phyloP scores from a whole-genome alignment of 163 green algal genomes.

The Scenedesmus sp. region DNA sequence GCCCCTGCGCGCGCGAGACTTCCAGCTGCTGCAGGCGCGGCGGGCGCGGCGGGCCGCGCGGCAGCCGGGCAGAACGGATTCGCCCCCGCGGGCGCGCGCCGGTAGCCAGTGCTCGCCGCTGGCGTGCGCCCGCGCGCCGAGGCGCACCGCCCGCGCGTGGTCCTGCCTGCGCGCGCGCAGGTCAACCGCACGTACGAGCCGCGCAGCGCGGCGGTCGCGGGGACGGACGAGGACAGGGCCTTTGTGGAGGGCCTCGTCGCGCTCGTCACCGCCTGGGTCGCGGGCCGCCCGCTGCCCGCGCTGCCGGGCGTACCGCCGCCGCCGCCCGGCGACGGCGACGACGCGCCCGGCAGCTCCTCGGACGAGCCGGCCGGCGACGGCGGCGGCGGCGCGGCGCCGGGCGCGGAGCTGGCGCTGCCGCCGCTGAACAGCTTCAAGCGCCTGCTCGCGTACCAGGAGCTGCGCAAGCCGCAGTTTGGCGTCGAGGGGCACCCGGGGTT shows the following conservation, averaged over 20 bases:
- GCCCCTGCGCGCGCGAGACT: slow-evolving; percentile 51
- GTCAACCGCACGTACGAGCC: slow-evolving; percentile 28
- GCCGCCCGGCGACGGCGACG: no score
- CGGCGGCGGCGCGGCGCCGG: neutral
- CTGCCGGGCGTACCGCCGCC: no score
- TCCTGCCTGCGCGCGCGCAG: neutral
- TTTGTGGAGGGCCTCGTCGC: slow-evolving; percentile 10
- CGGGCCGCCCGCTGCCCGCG: slow-evolving; percentile 5
- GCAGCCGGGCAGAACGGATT: no score
- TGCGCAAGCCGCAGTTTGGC: slow-evolving; percentile 28
- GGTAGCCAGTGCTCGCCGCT: no score
- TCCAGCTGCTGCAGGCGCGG: slow-evolving; percentile 45
- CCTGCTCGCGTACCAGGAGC: slow-evolving; percentile 42
- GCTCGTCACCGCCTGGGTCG: slow-evolving; percentile 20
- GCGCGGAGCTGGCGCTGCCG: slow-evolving; percentile 18
- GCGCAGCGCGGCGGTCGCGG: neutral
- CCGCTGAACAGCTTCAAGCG: slow-evolving; percentile 31
- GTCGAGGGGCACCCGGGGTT: slow-evolving; percentile 36
- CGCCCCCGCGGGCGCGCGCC: no score
- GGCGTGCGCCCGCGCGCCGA: no score
- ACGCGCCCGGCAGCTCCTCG: no score
- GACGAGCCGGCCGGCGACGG: neutral
- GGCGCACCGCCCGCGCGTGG: neutral
- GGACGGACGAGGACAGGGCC: neutral
- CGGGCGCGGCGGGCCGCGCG: neutral